Conservation (phyloP, 2,329 filamentous ascomycete species). For the Sordariomycetes sp. region DNA sequence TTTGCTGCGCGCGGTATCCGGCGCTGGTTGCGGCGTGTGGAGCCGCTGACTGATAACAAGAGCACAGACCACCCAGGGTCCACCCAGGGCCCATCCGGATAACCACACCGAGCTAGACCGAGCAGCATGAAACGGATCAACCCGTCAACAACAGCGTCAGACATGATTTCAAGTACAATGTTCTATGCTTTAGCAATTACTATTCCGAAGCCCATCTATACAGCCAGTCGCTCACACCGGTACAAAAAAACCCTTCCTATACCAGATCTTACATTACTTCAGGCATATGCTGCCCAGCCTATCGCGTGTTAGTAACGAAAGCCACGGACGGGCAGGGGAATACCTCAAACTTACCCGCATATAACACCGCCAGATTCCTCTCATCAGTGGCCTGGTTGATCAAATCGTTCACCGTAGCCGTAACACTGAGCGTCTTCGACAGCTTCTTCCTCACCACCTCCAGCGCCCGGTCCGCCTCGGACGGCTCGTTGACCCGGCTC, state of each 20-base stretch:
- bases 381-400: slow-evolving; percentile 96
- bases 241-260: neutral
- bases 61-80: neutral
- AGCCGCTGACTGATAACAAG: neutral
- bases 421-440: slow-evolving; percentile 85
- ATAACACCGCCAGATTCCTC: slow-evolving; percentile 81
- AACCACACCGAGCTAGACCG: neutral
- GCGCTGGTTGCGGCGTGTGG: neutral
- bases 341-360: slow-evolving; percentile 50
- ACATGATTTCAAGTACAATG: neutral
- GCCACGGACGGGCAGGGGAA: neutral
- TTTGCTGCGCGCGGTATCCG: neutral
- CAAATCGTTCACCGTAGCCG: slow-evolving; percentile 90
- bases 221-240: neutral
- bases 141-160: neutral
- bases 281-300: slow-evolving; percentile 38
- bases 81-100: neutral
- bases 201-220: neutral
- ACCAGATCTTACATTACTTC: slow-evolving; percentile 4
- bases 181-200: neutral
- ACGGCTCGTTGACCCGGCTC: slow-evolving; percentile 40
- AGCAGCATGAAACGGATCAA: neutral
- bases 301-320: slow-evolving; percentile 2
- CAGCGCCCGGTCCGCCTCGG: slow-evolving; percentile 82
- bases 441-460: slow-evolving; percentile 94